These are phyloP conservation scores for Lipomyces spencermartinsiae DNA, from an alignment of 805 yeast species.

Conservation along the genomic window DNA sequence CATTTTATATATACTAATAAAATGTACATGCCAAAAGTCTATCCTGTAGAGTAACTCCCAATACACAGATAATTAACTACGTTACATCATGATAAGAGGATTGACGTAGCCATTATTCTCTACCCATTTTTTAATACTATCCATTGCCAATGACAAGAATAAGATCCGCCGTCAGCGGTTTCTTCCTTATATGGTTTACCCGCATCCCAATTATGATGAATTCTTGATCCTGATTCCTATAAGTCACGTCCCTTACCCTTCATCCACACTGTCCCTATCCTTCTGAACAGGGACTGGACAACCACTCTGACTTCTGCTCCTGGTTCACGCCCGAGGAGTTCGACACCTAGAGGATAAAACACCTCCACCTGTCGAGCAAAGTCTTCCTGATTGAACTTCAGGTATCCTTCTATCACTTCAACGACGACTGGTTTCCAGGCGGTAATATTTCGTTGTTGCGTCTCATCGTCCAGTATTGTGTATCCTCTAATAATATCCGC, in stretches of 20 bases:
- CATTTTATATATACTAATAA: not conserved
- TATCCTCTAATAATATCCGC: constrained; percentile 72
- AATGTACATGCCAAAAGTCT: not conserved
- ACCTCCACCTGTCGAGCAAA: constrained; percentile 42
- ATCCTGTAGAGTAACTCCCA: not conserved
- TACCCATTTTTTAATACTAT: not conserved
- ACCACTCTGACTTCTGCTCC: constrained; percentile 47
- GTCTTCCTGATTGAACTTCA: constrained; percentile 68
- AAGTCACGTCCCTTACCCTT: constrained; percentile 31
- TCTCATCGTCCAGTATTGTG: constrained; percentile 69
- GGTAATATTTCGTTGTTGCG: constrained; percentile 75
- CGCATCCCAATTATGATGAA: not conserved
- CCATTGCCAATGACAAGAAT: not conserved
- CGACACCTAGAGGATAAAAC: constrained; percentile 45
- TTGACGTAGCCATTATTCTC: not conserved
- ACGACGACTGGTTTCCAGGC: constrained; percentile 94
- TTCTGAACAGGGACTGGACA: constrained; percentile 46
- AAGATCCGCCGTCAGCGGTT: not conserved
- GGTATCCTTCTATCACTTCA: constrained; percentile 82
- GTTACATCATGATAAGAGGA: not conserved
- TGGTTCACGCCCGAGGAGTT: constrained; percentile 47
- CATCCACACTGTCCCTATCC: constrained; percentile 60
- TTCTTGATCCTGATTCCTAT: not conserved
- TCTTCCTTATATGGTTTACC: too few species aligned
- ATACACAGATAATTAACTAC: not conserved